Evolutionary conservation across 1,284 basidiomycete species (phyloP).

Genomic region (Phenoliferia sp.): DNA sequence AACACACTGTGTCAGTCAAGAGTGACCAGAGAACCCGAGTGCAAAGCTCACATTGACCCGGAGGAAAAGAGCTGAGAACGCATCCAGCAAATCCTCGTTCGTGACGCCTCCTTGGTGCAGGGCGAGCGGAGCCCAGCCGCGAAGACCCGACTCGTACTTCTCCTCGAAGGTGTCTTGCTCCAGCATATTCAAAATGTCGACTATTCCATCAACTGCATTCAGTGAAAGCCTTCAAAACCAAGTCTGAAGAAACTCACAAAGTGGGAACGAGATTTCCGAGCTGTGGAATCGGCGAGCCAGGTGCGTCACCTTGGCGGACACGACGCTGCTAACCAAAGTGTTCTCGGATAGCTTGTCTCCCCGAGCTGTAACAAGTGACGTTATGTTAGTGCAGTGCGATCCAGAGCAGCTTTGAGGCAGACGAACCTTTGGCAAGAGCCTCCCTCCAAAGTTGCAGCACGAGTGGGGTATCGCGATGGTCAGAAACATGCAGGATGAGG

Average conservation of each 20-base stretch:
- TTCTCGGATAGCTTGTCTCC: neutral
- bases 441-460: conserved; percentile 82
- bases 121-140: conserved; percentile 73
- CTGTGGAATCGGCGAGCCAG: conserved; percentile 81
- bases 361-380: conserved; percentile 51
- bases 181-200: conserved; percentile 61
- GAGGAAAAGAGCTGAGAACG: conserved; percentile 79
- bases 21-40: too few species aligned
- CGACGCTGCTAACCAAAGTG: conserved; percentile 49
- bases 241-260: conserved; percentile 55
- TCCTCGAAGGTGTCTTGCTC: conserved; percentile 60
- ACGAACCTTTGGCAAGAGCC: conserved; percentile 54
- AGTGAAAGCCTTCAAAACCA: neutral
- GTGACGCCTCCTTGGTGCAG: conserved; percentile 71
- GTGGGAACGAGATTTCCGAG: conserved; percentile 82
- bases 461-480: conserved; percentile 77
- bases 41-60: conserved; percentile 56
- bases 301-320: conserved; percentile 60
- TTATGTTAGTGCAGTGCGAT: conserved; percentile 34
- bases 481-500: conserved; percentile 86
- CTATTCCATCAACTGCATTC: conserved; percentile 45
- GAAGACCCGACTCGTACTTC: conserved; percentile 52
- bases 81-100: conserved; percentile 72
- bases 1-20: neutral
- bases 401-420: neutral